Evolutionary conservation across 75 land plant species (phyloP), one percentile per base, ranked within the genome.

Genomic region (Gnetum montanum): DNA sequence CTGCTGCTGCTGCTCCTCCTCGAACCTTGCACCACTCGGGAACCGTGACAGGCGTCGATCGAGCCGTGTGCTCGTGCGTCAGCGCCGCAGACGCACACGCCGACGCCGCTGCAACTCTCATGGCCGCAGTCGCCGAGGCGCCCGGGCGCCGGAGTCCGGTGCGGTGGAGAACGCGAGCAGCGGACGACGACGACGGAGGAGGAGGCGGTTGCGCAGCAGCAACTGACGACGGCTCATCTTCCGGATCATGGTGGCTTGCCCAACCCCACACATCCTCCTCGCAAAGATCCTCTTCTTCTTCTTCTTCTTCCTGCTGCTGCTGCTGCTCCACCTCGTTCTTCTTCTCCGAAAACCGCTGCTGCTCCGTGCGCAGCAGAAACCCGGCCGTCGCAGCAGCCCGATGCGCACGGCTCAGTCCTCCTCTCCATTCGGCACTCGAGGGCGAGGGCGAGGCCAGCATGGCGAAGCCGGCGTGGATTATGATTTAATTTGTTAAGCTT

Each of bases 11-110:
- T 35, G 45, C 59, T 4, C 58, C 20, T 1, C 70, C 55, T 26
- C 71, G 58, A 45, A 64, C 64, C 44, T 70, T 74, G 34, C 63
- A 36, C 77, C 77, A 74, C 27, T 74, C 58, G 15, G 88, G 93
- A 3, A 88, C 82, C 43, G 77, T 80, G 19, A 83, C 78, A 25
- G 37, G 33, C 23, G 23, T 23, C 7, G 56, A 24, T 15, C 69
- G 54, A 25, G 41, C n/a, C n/a, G n/a, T 12, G 16, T 54, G 29
- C 20, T 67, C 69, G 2, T 47, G n/a, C n/a, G n/a, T n/a, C n/a
- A n/a, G n/a, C n/a, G n/a, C n/a, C n/a, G n/a, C n/a, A n/a, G n/a
- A n/a, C n/a, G n/a, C n/a, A n/a, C n/a, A n/a, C n/a, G n/a, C n/a
- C n/a, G n/a, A n/a, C n/a, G n/a, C n/a, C n/a, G n/a, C n/a, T n/a